Evolutionary conservation across 2,329 filamentous ascomycete species (phyloP).

Genomic region (Chaetomiaceae sp.): DNA sequence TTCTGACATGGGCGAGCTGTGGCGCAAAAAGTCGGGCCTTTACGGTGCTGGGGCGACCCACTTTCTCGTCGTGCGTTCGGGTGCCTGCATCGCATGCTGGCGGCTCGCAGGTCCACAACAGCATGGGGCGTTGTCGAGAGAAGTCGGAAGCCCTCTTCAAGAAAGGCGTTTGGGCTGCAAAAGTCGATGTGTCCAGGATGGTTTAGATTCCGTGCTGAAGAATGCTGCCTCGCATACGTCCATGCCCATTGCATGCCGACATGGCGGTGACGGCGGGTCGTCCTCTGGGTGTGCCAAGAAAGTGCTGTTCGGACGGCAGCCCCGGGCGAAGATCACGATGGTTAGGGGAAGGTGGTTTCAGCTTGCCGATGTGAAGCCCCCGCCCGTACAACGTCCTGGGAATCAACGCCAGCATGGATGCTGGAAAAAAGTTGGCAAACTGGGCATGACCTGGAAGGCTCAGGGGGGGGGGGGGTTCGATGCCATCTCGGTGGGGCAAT

Average conservation of each 20-base stretch:
- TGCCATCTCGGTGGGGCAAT: constrained; percentile 1
- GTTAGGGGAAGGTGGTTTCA: constrained; percentile 1
- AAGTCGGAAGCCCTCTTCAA: too few species aligned
- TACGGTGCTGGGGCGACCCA: neutral
- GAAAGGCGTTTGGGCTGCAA: neutral
- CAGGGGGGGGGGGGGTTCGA: neutral
- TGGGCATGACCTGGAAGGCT: neutral
- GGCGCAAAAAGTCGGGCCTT: constrained; percentile 14
- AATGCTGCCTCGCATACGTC: neutral
- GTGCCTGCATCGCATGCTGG: neutral
- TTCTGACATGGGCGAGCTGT: neutral
- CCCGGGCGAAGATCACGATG: neutral
- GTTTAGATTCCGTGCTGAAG: neutral
- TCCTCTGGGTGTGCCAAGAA: neutral
- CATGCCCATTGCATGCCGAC: neutral
- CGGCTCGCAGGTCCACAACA: neutral
- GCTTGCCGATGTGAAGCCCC: neutral
- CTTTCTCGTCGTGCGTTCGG: neutral
- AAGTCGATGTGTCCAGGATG: neutral
- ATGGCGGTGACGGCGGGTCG: neutral
- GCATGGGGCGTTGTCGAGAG: neutral
- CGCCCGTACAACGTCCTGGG: neutral
- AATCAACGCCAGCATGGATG: neutral
- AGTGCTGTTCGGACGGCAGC: neutral
- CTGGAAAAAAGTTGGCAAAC: neutral